These are phyloP conservation scores for Salix exigua DNA, from an alignment of 345 rosid species.

Conservation along the genomic window DNA sequence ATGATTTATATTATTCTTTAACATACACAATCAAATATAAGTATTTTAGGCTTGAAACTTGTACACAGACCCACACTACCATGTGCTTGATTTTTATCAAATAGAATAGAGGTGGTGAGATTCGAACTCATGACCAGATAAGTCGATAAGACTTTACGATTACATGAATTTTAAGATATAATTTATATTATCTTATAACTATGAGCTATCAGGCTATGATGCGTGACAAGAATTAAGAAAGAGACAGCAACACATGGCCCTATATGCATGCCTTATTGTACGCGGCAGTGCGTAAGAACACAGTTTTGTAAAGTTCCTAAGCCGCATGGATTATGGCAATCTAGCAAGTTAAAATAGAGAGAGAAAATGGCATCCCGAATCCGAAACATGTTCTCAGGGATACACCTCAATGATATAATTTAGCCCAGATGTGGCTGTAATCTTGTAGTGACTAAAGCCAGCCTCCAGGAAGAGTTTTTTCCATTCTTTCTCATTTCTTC, in stretches of 20 bases:
- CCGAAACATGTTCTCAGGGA: background rate
- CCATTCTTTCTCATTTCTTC: constrained; percentile 20
- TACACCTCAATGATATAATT: constrained; percentile 18
- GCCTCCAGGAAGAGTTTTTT: constrained; percentile 15
- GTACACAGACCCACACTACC: too few relatives aligned
- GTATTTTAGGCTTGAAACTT: too few relatives aligned
- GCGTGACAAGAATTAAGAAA: background rate
- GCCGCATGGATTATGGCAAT: background rate
- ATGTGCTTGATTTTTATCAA: too few relatives aligned
- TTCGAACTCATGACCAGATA: too few relatives aligned
- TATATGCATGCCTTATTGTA: background rate
- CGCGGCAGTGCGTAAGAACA: background rate
- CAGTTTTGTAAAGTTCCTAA: background rate
- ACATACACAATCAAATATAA: too few relatives aligned
- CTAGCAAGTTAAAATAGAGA: background rate
- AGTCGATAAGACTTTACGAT: too few relatives aligned
- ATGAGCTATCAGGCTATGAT: too few relatives aligned
- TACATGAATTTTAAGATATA: too few relatives aligned
- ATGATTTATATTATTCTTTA: too few relatives aligned
- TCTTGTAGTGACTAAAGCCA: constrained; percentile 20
- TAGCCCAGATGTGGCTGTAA: constrained; percentile 11
- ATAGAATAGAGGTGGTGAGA: too few relatives aligned
- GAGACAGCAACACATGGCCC: background rate
- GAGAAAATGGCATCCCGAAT: background rate
- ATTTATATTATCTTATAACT: too few relatives aligned